Conservation (phyloP, 1,139 yeast species). For the Yamadazyma triangularis region DNA sequence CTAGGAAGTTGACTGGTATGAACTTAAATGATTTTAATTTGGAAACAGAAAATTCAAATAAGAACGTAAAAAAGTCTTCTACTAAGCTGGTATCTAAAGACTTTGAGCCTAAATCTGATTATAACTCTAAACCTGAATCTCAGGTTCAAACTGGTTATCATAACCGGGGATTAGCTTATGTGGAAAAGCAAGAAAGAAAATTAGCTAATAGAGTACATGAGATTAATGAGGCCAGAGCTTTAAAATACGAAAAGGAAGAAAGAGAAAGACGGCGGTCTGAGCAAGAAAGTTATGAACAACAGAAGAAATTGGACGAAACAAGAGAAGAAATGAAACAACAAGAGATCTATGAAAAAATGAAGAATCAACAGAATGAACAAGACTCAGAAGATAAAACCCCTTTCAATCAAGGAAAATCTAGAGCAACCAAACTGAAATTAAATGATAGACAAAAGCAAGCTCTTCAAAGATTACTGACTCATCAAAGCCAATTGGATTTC, state of each 20-base stretch:
- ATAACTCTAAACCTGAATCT: background rate
- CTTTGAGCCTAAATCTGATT: too few species aligned
- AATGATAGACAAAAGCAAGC: constrained; percentile 29
- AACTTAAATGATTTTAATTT: too few species aligned
- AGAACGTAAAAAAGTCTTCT: background rate
- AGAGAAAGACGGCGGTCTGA: constrained; percentile 12
- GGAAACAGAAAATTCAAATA: constrained; percentile 1
- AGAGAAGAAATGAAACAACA: constrained; percentile 1
- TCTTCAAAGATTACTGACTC: constrained; percentile 25
- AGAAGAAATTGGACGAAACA: constrained; percentile 1
- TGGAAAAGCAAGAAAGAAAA: constrained; percentile 21
- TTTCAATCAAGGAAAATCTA: constrained; percentile 3
- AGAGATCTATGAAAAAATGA: constrained; percentile 3
- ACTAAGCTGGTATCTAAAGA: too few species aligned
- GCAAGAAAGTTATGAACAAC: constrained; percentile 9
- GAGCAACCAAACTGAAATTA: constrained; percentile 7
- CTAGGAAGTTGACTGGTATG: constrained; percentile 23
- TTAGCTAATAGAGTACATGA: constrained; percentile 27
- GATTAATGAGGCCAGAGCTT: constrained; percentile 26
- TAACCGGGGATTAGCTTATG: constrained; percentile 12
- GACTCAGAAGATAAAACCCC: too few species aligned
- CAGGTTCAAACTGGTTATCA: constrained; percentile 2
- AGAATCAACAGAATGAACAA: too few species aligned
- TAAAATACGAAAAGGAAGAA: constrained; percentile 16
- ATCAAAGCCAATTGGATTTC: constrained; percentile 21